Evolutionary conservation across 805 yeast genomes (phyloP).

Genomic region (Yarrowia phangngaensis): DNA sequence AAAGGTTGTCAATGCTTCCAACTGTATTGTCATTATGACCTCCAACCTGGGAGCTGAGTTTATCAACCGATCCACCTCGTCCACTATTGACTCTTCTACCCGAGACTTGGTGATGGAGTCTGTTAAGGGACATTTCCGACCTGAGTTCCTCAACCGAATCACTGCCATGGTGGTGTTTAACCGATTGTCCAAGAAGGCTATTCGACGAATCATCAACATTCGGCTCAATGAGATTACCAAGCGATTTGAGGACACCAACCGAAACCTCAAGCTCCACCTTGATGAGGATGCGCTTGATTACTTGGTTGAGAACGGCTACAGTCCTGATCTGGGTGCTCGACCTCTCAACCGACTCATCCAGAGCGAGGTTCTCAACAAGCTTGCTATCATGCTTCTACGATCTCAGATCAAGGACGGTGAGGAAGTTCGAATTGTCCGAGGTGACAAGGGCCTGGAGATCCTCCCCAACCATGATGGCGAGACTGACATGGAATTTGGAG

Average conservation of each 20-base stretch:
- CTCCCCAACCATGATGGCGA: slow-evolving; percentile 76
- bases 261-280: slow-evolving; percentile 67
- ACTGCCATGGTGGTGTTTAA: slow-evolving; percentile 91
- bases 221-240: slow-evolving; percentile 80
- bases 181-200: slow-evolving; percentile 85
- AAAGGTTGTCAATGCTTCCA: slow-evolving; percentile 87
- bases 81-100: slow-evolving; percentile 59
- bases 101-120: slow-evolving; percentile 76
- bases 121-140: slow-evolving; percentile 87
- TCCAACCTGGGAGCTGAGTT: slow-evolving; percentile 95
- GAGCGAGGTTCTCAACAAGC: slow-evolving; percentile 74
- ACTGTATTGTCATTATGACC: slow-evolving; percentile 90
- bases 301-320: slow-evolving; percentile 81
- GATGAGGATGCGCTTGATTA: slow-evolving; percentile 74
- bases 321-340: slow-evolving; percentile 92
- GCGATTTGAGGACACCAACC: slow-evolving; percentile 81
- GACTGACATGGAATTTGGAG: slow-evolving; percentile 56
- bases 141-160: slow-evolving; percentile 95
- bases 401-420: slow-evolving; percentile 90
- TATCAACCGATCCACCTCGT: slow-evolving; percentile 61
- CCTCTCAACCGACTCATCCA: slow-evolving; percentile 88
- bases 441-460: slow-evolving; percentile 67
- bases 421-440: slow-evolving; percentile 59
- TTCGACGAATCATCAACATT: slow-evolving; percentile 83
- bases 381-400: slow-evolving; percentile 83